phyloP scores from a whole-genome alignment of 192 early-diverging fungal species.

The Linnemannia hyalina region DNA sequence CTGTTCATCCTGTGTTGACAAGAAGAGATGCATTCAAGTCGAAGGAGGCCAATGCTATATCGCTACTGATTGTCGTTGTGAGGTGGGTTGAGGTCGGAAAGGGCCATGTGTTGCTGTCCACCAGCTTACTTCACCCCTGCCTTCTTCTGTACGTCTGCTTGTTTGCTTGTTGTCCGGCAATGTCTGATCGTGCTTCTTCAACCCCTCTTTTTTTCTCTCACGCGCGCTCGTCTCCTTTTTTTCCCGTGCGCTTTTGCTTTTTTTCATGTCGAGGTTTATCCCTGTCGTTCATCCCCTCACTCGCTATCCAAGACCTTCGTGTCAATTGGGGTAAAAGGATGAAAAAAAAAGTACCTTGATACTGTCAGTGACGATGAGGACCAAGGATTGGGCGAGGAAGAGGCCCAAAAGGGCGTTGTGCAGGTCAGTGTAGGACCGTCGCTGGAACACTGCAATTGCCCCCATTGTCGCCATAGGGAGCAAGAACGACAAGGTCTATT shows the following conservation, averaged over 20 bases:
- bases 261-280: not conserved
- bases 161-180: not conserved
- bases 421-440: conserved; percentile 52
- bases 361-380: conserved; percentile 63
- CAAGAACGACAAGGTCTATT: conserved; percentile 47
- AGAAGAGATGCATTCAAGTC: not conserved
- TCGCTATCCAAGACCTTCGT: too few relatives aligned
- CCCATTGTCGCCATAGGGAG: conserved; percentile 54
- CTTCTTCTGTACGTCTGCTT: not conserved
- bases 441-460: conserved; percentile 43
- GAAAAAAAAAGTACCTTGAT: conserved; percentile 54
- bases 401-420: conserved; percentile 61
- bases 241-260: not conserved
- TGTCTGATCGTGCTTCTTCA: not conserved
- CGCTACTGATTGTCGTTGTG: not conserved
- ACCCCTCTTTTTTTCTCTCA: not conserved
- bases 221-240: not conserved
- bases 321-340: not conserved
- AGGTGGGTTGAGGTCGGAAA: not conserved
- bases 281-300: not conserved
- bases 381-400: conserved; percentile 56
- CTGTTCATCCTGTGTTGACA: not conserved
- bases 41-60: not conserved
- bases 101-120: not conserved
- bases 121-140: not conserved